Base-by-base conservation (phyloP, 2,329 filamentous ascomycete species). In the Emergomyces africanus region DNA sequence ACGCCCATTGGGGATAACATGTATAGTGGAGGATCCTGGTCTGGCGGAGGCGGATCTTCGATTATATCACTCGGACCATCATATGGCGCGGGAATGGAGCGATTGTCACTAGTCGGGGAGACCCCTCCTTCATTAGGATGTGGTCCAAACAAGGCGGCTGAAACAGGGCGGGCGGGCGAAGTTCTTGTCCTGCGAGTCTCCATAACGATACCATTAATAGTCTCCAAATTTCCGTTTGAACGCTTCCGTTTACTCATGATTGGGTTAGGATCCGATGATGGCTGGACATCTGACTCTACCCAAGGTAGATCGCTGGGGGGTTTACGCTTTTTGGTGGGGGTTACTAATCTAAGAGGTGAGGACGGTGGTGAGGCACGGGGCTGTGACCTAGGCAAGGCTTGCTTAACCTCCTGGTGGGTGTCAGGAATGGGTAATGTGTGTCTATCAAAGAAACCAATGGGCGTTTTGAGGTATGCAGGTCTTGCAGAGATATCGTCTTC, bases 351-450 rank as follows among this genome's bases (percentile, higher is more conserved):
- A 37, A 50, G 18, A 25, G 55, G 44, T 5, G 15, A 35, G 2
- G 39, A 8, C n/a, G 33, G 10, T 10, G 28, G n/a, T 35, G 41
- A 2, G 28, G 20, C n/a, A 49, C 3, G 20, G 39, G 41, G 39
- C 9, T 15, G 53, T 10, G 57, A 55, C 18, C 33, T 37, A 15
- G 20, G 12, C 25, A 25, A 33, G 10, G 39, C 62, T 28, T 62
- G 61, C 18, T 15, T 23, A 25, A 12, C 15, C 15, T 44, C 54
- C 18, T 6, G 54, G 54, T 66, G 63, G 20, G 67, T 63, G 59
- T 74, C 72, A 0, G 70, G 68, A 49, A 75, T 66, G 0, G 72
- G 68, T 23, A 75, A 62, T 37, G 64, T 66, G 57, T 75, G 72
- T 10, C 69, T 69, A 62, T 73, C 70, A 58, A 75, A 75, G 51